Base-by-base conservation (phyloP, 1,284 basidiomycete genomes). In the Naganishia cerealis region DNA sequence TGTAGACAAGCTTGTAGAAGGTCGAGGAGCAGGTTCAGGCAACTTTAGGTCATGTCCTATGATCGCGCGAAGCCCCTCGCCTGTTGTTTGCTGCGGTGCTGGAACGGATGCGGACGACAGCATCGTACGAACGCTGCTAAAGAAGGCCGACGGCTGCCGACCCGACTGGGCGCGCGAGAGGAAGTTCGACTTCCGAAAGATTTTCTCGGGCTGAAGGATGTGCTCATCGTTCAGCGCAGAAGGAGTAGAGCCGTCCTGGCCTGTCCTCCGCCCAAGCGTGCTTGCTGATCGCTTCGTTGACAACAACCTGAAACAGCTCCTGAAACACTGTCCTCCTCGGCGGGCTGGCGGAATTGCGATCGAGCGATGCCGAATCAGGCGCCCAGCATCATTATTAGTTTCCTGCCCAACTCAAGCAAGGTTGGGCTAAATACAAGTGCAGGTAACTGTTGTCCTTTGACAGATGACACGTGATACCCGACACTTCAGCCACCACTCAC, bases 131-230 rank as follows among this genome's bases (percentile, higher is more conserved):
- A 50, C 12, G 40, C 59, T 2, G 15, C 42, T 3, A 15, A 15
- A 1, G 59, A 52, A 16, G 48, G 48, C 21, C 36, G 26, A 15
- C 40, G 50, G 29, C 50, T 53, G 26, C 42, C 38, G 9, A 38
- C 29, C 9, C 59, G 18, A 39, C 59, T 63, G 18, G 59, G 59
- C 8, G 48, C 38, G 38, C 59, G 59, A 50, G 59, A 63, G 26
- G 59, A 53, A 6, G 48, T 53, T 21, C 59, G 59, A 50, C 59
- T 63, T 54, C 59, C 18, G 33, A 46, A 36, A 21, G 58, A 24
- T 29, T 38, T 29, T 39, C 59, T 33, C 40, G 59, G 59, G 38
- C 48, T 53, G 9, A 43, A 40, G 48, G 38, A 63, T n/a, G 48
- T 52, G 50, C 59, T 63, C 59, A 63, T 63, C 2, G 18, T 54